Evolutionary conservation across 768 basidiomycete genomes (phyloP).

Genomic region (Mycena kentingensis): DNA sequence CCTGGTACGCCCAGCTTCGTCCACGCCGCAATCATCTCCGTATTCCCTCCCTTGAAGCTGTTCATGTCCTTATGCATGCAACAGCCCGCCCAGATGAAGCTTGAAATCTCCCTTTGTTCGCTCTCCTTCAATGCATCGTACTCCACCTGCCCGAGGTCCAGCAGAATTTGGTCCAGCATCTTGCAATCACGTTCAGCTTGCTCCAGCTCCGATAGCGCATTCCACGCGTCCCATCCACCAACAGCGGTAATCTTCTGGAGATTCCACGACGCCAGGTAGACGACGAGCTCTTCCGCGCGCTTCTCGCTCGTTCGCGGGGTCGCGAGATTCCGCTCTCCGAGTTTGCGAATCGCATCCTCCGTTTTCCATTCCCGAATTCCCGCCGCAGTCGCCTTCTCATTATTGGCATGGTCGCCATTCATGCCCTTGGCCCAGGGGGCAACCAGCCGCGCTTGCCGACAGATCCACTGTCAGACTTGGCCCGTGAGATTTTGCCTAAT

Average conservation of each 20-base stretch:
- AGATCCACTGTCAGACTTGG: too few relatives aligned
- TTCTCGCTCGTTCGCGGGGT: too few relatives aligned
- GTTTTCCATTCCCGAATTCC: too few relatives aligned
- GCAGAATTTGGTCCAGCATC: background rate
- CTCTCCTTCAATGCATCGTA: slow-evolving; percentile 17
- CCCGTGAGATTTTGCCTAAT: too few relatives aligned
- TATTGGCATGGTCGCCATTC: too few relatives aligned
- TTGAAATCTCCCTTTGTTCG: slow-evolving; percentile 12
- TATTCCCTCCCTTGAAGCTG: slow-evolving; percentile 25
- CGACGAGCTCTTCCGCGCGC: too few relatives aligned
- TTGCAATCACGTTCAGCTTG: background rate
- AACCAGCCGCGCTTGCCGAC: too few relatives aligned
- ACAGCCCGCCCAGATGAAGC: slow-evolving; percentile 32
- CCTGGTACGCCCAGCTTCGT: background rate
- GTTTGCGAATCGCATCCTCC: too few relatives aligned
- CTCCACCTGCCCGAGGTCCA: slow-evolving; percentile 16
- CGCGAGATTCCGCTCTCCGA: too few relatives aligned
- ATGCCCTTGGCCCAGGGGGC: too few relatives aligned
- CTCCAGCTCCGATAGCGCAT: background rate
- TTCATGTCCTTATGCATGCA: slow-evolving; percentile 36
- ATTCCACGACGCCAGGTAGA: too few relatives aligned
- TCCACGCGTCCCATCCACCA: background rate
- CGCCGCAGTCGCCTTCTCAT: too few relatives aligned
- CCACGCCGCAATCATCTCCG: slow-evolving; percentile 23
- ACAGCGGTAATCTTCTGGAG: background rate